Conservation (phyloP, 108 stramenopile species). For the Cafeteria roenbergensis region DNA sequence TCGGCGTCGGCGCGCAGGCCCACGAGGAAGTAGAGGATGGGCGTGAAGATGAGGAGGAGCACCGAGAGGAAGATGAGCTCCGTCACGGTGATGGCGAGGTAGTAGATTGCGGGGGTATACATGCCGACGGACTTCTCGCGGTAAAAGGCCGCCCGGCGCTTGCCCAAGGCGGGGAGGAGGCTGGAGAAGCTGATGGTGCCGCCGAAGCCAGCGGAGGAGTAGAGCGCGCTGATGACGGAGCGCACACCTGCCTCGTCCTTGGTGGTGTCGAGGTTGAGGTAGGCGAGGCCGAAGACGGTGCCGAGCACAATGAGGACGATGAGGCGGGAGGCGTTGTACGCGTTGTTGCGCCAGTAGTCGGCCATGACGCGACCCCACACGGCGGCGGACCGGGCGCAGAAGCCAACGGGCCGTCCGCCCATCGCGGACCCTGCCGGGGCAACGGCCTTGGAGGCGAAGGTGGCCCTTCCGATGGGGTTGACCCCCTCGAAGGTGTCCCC, state of each 20-base stretch:
- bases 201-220: slow-evolving; percentile 9
- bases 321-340: slow-evolving; percentile 36
- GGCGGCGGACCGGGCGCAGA: neutral
- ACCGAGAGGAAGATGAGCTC: slow-evolving; percentile 1
- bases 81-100: neutral
- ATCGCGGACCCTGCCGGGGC: too few species aligned
- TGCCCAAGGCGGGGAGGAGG: slow-evolving; percentile 37
- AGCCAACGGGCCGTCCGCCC: too few species aligned
- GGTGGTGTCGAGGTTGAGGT: neutral
- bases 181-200: slow-evolving; percentile 34
- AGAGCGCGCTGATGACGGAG: neutral
- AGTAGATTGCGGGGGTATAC: slow-evolving; percentile 6
- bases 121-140: slow-evolving; percentile 39
- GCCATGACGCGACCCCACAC: slow-evolving; percentile 14
- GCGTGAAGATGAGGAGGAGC: neutral
- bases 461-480: too few species aligned
- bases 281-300: slow-evolving; percentile 33
- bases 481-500: too few species aligned
- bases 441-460: too few species aligned
- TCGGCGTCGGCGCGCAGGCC: too few species aligned
- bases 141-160: slow-evolving; percentile 46
- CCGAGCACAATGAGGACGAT: slow-evolving; percentile 23
- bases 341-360: slow-evolving; percentile 39
- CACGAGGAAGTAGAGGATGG: slow-evolving; percentile 7
- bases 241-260: neutral